A percentile compares a stretch with the other conserved stretches of the same genome.
Conservation (phyloP, 345 rosid genomes). For the Bruguiera parviflora region DNA sequence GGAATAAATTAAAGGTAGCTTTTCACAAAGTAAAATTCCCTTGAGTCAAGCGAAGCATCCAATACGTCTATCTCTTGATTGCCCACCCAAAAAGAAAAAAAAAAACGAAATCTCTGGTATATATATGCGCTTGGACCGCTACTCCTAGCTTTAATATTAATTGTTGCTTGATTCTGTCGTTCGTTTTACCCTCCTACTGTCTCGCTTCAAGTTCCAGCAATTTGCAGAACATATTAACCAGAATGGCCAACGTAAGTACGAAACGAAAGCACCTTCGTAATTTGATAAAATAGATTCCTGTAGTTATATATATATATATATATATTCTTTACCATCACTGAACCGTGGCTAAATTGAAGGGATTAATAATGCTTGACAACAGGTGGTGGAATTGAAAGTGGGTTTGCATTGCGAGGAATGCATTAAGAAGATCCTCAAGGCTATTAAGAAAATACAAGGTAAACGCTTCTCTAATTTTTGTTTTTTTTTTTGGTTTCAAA, state of each 20-base stretch:
- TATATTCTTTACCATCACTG: background rate
- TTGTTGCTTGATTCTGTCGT: background rate
- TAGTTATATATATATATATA: background rate
- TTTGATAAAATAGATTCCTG: too few species aligned
- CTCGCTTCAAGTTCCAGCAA: background rate
- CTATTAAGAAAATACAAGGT: conserved; percentile 84
- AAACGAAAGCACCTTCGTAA: background rate
- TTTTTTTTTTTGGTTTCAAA: too few species aligned
- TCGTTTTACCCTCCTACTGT: background rate
- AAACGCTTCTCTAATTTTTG: background rate
- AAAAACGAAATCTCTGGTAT: background rate
- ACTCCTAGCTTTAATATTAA: background rate
- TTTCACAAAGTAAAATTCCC: conserved; percentile 24
- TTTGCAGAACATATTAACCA: conserved; percentile 1
- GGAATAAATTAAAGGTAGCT: conserved; percentile 21
- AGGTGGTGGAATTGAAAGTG: conserved; percentile 84
- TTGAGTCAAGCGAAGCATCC: conserved; percentile 39
- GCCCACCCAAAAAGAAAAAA: too few species aligned
- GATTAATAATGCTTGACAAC: background rate
- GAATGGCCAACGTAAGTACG: conserved; percentile 41
- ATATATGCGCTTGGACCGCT: conserved; percentile 3
- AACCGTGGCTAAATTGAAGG: background rate
- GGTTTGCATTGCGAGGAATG: conserved; percentile 75
- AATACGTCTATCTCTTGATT: conserved; percentile 17
- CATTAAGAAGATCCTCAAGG: conserved; percentile 76